Evolutionary conservation across 2,329 filamentous ascomycete genomes (phyloP), one percentile per base, ranked within the genome.

Genomic region (Dothistroma pini): DNA sequence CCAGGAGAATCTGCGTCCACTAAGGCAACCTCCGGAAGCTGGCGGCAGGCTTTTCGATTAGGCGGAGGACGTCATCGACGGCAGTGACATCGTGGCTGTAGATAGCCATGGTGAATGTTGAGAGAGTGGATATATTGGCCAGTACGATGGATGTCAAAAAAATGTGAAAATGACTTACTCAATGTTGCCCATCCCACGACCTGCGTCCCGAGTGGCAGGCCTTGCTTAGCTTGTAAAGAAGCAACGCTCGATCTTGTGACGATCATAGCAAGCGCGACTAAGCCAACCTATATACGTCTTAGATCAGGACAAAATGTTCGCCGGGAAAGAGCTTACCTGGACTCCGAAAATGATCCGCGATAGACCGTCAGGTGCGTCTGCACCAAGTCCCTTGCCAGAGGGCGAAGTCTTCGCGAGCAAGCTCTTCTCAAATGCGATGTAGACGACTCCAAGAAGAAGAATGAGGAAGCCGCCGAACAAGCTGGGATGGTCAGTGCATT

Each of bases 241-340:
- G 88, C 77, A n/a, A 89, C 86, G 72, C 91, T 97, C 1, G 91
- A 96, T 51, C 88, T 84, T 8, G 95, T 99, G 21, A 97, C 90
- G 57, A 93, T 73, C 80, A 96, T 91, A 9, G 93, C 85, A 56
- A 97, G 81, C 8, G 90, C 74, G 48, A 96, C 84, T 56, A 97
- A 82, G 0, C 93, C 93, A 60, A 92, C 77, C 82, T 89, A 70
- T 60, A 48, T 29, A 44, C 52, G 47, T 16, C 63, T 21, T 55
- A 11, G 32, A 54, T 12, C 11, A 10, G 54, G 56, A 9, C 50
- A 29, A 48, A 44, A 50, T 19, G 64, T 78, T 70, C 77, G 85
- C 82, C n/a, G 22, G n/a, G 16, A 12, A 25, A 41, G 54, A 19
- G 56, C 60, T 57, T 38, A 67, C 65, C 78, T 92, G 89, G n/a